Evolutionary conservation across 345 rosid genomes (phyloP).

Genomic region (Lenwebbia sp.): DNA sequence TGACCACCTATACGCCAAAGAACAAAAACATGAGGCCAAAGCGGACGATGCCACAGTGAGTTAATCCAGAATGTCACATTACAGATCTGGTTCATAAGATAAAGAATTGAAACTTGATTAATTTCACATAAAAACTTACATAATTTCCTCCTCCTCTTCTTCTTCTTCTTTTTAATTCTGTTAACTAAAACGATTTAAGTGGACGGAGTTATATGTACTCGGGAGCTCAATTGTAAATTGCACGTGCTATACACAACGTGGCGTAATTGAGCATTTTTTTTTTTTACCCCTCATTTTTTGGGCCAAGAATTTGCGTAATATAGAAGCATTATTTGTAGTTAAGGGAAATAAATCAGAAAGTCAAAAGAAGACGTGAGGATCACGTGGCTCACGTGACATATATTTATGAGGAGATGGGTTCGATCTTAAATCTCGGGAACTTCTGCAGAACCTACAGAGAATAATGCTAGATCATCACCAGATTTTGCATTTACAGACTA

Average conservation of each 20-base stretch:
- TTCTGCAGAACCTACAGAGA: not conserved
- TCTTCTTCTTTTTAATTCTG: not conserved
- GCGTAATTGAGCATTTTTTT: too few species aligned
- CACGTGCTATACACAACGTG: not conserved
- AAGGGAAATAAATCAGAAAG: not conserved
- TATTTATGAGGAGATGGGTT: not conserved
- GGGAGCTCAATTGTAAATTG: not conserved
- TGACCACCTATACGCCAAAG: too few species aligned
- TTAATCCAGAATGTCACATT: not conserved
- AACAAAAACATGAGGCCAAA: too few species aligned
- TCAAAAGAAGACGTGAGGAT: not conserved
- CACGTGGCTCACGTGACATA: not conserved
- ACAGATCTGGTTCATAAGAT: not conserved
- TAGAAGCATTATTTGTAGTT: not conserved
- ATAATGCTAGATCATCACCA: not conserved
- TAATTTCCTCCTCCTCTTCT: not conserved
- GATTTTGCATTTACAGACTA: not conserved
- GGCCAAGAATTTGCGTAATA: not conserved
- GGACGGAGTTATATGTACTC: not conserved
- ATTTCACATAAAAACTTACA: not conserved
- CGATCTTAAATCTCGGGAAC: not conserved
- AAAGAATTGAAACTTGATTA: not conserved
- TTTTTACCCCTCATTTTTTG: too few species aligned
- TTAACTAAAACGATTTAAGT: not conserved
- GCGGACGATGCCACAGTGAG: too few species aligned